Percentiles rank a stretch among this genome's conserved stretches.
phyloP scores from a whole-genome alignment of 2,329 filamentous ascomycete species.

The Catunica adiposa region DNA sequence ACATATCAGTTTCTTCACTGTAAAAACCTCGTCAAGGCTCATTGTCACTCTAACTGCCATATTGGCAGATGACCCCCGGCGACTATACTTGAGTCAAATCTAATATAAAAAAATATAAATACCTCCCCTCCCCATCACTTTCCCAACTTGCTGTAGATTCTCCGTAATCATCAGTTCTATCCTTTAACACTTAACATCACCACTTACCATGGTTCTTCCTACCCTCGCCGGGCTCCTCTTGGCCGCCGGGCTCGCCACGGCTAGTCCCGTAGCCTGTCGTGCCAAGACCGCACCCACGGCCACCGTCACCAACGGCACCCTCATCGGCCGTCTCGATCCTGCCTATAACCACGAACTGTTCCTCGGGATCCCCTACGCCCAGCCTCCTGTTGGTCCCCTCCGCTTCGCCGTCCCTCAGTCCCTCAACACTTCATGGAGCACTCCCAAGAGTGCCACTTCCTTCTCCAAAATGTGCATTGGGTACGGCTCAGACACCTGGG shows the following conservation, averaged over 20 bases:
- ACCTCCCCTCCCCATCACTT: too few relatives aligned
- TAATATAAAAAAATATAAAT: too few relatives aligned
- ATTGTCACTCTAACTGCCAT: too few relatives aligned
- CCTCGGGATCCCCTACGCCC: slow-evolving; percentile 24
- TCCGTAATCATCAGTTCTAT: neutral
- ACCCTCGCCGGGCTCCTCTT: neutral
- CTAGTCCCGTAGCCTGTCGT: neutral
- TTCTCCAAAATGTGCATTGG: slow-evolving; percentile 27
- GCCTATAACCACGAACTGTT: slow-evolving; percentile 16
- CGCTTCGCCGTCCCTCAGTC: slow-evolving; percentile 25
- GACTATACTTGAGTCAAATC: too few relatives aligned
- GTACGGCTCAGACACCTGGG: slow-evolving; percentile 30
- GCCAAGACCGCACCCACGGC: neutral
- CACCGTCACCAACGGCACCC: neutral
- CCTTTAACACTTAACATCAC: neutral
- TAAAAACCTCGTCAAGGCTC: too few relatives aligned
- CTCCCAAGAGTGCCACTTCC: slow-evolving; percentile 17
- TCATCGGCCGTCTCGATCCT: neutral
- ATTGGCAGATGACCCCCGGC: too few relatives aligned
- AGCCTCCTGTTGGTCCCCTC: slow-evolving; percentile 22
- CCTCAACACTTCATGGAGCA: slow-evolving; percentile 18
- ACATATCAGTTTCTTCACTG: too few relatives aligned
- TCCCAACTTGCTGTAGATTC: neutral
- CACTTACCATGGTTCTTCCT: neutral
- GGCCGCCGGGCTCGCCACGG: neutral